Evolutionary conservation across 805 yeast genomes (phyloP), one percentile per base, ranked within the genome.

Genomic region (Wickerhamomyces subpelliculosus): DNA sequence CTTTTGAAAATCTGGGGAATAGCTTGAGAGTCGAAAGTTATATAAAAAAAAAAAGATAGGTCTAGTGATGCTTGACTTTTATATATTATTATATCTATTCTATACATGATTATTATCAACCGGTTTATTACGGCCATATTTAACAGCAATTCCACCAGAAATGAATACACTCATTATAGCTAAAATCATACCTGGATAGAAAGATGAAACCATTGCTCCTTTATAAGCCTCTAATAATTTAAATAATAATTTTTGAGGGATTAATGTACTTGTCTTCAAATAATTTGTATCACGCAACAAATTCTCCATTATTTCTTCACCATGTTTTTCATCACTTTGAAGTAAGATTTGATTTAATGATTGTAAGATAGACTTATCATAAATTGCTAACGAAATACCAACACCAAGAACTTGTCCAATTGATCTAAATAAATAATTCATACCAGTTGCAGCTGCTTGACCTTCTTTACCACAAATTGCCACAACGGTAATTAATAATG

Each of bases 381-480:
- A 62, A 2, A 57, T 33, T 19, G 58, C 53, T 21, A 65, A 44
- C 1, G 62, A 36, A 8, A 62, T 44, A 12, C 69, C 68, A 11
- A 60, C 67, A 28, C 70, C 69, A 5, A 60, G 40, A 11, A 64
- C 68, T 28, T 62, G 57, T 5, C 71, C 72, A 33, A 63, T 43
- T 2, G 71, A 65, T 38, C 70, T 55, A 43, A 65, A 65, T 36
- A 66, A 49, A 40, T 64, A 67, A 38, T 60, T 64, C 61, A 67
- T 62, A 25, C 70, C 68, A 3, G 67, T 64, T 14, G 65, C 66
- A 6, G 62, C 44, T 2, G 70, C 70, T 43, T 67, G 72, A 18
- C 61, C 58, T 33, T 58, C 56, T 19, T 53, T 40, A 9, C 70
- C 70, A 19, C 62, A 70, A 20, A 49, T 51, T 3, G 64, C 69